These are phyloP conservation scores for Malassezia dermatis DNA, from an alignment of 1,284 basidiomycete species.

Conservation along the genomic window DNA sequence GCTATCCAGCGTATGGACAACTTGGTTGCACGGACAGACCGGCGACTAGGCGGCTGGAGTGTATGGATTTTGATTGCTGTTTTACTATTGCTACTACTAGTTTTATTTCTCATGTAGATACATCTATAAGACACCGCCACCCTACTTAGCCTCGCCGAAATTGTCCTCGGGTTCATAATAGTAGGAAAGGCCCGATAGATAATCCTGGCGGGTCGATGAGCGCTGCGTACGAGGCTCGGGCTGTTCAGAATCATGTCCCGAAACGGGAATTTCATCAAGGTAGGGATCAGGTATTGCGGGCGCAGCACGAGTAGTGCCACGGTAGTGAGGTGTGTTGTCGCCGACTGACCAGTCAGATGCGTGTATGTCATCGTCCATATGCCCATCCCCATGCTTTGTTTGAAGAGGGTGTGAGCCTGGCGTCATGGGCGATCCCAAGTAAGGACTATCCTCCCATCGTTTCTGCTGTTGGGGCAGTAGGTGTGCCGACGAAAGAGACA, in stretches of 20 bases:
- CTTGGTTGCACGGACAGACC: slow-evolving; percentile 33
- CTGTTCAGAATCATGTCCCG: not conserved
- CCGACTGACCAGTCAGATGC: not conserved
- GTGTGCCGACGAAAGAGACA: not conserved
- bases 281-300: not conserved
- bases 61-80: slow-evolving; percentile 42
- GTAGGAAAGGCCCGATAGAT: slow-evolving; percentile 13
- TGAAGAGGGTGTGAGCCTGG: not conserved
- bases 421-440: not conserved
- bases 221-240: not conserved
- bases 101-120: slow-evolving; percentile 7
- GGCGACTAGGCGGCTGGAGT: slow-evolving; percentile 43
- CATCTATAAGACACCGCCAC: not conserved
- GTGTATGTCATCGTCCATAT: not conserved
- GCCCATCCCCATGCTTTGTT: not conserved
- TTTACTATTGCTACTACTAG: slow-evolving; percentile 10
- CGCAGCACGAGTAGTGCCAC: not conserved
- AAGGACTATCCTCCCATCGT: not conserved
- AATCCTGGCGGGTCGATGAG: not conserved
- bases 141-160: not conserved
- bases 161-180: slow-evolving; percentile 9
- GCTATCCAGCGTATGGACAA: slow-evolving; percentile 43
- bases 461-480: not conserved
- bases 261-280: not conserved
- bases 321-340: not conserved